phyloP scores from a whole-genome alignment of 169 alveolate genomes.

The Plasmodium malariae region DNA sequence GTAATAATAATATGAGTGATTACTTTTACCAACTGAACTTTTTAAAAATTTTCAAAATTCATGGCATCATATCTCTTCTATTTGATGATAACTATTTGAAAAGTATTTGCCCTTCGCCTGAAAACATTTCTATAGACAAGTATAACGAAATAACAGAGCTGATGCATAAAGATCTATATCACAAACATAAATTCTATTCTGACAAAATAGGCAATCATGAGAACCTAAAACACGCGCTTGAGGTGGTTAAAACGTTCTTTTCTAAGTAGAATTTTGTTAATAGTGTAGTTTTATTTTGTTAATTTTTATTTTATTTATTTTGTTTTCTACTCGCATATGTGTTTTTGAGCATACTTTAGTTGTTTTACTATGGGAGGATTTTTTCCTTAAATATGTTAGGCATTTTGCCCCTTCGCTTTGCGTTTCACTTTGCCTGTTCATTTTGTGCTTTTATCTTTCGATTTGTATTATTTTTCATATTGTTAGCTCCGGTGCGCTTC shows the following conservation, averaged over 20 bases:
- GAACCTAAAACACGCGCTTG: slow-evolving; percentile 13
- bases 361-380: too few species aligned
- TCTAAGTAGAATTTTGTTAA: background rate
- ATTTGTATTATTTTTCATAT: too few species aligned
- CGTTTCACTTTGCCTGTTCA: too few species aligned
- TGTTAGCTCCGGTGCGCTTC: too few species aligned
- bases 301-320: too few species aligned
- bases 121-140: slow-evolving; percentile 4
- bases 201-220: background rate
- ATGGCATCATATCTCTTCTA: slow-evolving; percentile 32
- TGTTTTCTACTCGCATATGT: background rate
- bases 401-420: too few species aligned
- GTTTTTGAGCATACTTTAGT: too few species aligned
- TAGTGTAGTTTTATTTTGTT: too few species aligned
- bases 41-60: slow-evolving; percentile 32
- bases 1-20: slow-evolving; percentile 18
- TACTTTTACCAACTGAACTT: slow-evolving; percentile 64
- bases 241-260: background rate
- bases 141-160: slow-evolving; percentile 14
- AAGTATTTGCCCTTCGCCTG: background rate
- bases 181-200: slow-evolving; percentile 25
- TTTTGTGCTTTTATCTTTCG: too few species aligned
- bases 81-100: slow-evolving; percentile 23
- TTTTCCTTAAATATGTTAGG: too few species aligned
- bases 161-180: slow-evolving; percentile 27